Conservation (phyloP, 106 monocot species). For the Dioscorea zingiberensis region DNA sequence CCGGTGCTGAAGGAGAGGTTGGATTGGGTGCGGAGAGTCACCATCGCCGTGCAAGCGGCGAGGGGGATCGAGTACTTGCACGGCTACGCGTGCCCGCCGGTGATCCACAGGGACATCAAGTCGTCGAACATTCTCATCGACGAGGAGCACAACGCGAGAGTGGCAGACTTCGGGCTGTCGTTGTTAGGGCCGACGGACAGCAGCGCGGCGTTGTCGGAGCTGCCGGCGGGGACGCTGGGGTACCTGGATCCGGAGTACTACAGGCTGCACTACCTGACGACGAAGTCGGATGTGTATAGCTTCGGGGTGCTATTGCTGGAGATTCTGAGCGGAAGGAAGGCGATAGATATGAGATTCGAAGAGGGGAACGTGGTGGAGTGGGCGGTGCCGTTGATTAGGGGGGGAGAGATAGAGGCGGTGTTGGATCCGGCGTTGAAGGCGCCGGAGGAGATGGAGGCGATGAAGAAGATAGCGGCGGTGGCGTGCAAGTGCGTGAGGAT, state of each 20-base stretch:
- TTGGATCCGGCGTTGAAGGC: conserved; percentile 68
- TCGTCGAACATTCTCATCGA: conserved; percentile 98
- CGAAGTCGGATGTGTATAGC: conserved; percentile 97
- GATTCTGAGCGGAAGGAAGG: conserved; percentile 91
- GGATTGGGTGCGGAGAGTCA: conserved; percentile 83
- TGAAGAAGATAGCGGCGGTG: conserved; percentile 61
- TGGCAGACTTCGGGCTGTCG: conserved; percentile 94
- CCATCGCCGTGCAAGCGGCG: conserved; percentile 94
- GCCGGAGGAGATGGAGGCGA: conserved; percentile 57
- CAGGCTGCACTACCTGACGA: conserved; percentile 92
- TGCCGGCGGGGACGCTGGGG: conserved; percentile 93
- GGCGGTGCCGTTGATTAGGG: conserved; percentile 89
- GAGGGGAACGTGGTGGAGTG: conserved; percentile 96
- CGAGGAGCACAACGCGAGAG: conserved; percentile 94
- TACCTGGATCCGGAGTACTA: conserved; percentile 99
- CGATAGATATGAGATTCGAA: conserved; percentile 93
- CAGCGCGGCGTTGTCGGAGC: conserved; percentile 74
- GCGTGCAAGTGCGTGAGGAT: conserved; percentile 92
- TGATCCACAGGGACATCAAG: conserved; percentile 97
- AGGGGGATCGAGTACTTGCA: conserved; percentile 96
- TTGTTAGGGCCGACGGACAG: conserved; percentile 78
- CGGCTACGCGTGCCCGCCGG: conserved; percentile 97
- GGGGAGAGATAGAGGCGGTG: conserved; percentile 44
- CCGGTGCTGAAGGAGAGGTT: conserved; percentile 40
- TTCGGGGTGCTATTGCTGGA: conserved; percentile 94